A percentile compares a stretch with the other conserved stretches of the same genome.
phyloP scores from a whole-genome alignment of 23 red algal species.

The Gracilaria gracilis region DNA sequence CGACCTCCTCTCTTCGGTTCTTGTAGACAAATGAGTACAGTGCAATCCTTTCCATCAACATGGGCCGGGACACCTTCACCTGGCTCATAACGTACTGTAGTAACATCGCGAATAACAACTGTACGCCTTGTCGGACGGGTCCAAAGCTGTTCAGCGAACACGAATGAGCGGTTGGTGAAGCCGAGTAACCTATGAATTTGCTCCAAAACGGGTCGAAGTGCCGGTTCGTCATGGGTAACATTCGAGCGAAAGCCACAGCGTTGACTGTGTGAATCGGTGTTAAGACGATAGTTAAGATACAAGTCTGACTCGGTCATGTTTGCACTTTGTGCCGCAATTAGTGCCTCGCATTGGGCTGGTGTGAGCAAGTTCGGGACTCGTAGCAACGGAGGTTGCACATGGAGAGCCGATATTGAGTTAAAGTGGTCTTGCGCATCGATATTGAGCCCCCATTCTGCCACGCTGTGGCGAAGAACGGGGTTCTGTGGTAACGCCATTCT shows the following conservation, averaged over 20 bases:
- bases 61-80: conserved; percentile 77
- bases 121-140: conserved; percentile 41
- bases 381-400: conserved; percentile 20
- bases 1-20: conserved; percentile 55
- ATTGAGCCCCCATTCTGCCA: neutral
- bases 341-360: conserved; percentile 47
- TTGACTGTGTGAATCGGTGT: conserved; percentile 23
- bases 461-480: neutral
- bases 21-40: conserved; percentile 68
- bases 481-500: neutral
- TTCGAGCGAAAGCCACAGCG: conserved; percentile 52
- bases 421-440: neutral
- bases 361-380: conserved; percentile 39
- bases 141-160: conserved; percentile 65
- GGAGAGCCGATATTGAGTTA: neutral
- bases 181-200: conserved; percentile 24
- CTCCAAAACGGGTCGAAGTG: conserved; percentile 20
- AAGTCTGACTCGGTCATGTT: conserved; percentile 38
- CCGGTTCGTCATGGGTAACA: conserved; percentile 3
- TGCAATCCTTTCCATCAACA: conserved; percentile 85
- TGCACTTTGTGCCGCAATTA: conserved; percentile 34
- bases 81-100: conserved; percentile 59
- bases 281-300: conserved; percentile 81
- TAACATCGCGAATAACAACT: conserved; percentile 66
- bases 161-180: conserved; percentile 16